Percentiles rank a stretch among this genome's conserved stretches.
Conservation (phyloP, 2,329 filamentous ascomycete genomes). For the Curvularia verruculosa region DNA sequence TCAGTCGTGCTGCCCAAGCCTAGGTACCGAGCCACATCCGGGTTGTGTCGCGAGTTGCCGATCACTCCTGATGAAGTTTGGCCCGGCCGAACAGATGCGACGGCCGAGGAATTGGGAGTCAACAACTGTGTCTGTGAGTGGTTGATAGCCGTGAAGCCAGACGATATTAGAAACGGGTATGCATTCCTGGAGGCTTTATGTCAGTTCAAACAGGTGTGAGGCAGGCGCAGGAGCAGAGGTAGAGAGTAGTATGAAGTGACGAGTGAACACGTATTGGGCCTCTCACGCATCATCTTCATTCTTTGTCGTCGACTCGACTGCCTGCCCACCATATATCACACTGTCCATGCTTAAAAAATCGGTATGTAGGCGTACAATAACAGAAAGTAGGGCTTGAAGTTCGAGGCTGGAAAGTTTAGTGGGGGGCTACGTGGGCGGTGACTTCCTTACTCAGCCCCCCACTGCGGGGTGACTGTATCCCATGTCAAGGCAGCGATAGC, state of each 20-base stretch:
- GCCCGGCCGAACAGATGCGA: constrained; percentile 6
- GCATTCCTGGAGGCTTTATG: constrained; percentile 8
- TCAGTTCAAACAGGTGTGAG: constrained; percentile 8
- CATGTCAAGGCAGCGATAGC: constrained; percentile 28
- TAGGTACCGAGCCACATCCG: constrained; percentile 38
- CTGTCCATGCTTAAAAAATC: constrained; percentile 7
- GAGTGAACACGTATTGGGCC: constrained; percentile 22
- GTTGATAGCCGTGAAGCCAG: constrained; percentile 40
- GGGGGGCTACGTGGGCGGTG: constrained; percentile 8
- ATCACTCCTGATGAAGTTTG: constrained; percentile 10
- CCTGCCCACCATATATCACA: constrained; percentile 12
- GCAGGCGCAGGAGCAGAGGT: neutral
- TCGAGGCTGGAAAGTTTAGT: constrained; percentile 1
- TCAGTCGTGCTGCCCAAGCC: constrained; percentile 29
- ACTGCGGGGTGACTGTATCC: constrained; percentile 27
- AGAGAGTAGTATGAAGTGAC: constrained; percentile 9
- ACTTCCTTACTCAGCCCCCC: constrained; percentile 31
- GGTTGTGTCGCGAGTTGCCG: constrained; percentile 21
- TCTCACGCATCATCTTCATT: constrained; percentile 33
- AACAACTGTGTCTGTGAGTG: constrained; percentile 14
- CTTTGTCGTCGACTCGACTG: constrained; percentile 7
- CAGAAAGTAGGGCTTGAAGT: constrained; percentile 1
- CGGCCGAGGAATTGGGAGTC: constrained; percentile 17
- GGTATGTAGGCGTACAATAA: neutral
- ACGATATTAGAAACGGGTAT: constrained; percentile 1